Conservation (phyloP, 2,329 filamentous ascomycete species). For the Penicillium occitanis region DNA sequence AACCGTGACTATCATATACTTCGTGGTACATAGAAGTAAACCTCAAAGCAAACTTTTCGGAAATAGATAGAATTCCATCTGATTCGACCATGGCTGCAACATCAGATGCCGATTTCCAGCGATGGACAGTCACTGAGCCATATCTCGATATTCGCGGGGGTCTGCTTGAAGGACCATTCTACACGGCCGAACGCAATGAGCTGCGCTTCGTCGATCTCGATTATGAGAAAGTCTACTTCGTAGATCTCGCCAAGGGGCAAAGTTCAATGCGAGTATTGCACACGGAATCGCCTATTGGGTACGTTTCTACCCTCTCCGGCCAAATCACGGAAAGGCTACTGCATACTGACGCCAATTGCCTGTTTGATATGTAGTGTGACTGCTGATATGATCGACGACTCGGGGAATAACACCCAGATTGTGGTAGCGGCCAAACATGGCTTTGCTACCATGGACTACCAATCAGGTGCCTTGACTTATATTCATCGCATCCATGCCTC, state of each 20-base stretch:
- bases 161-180: constrained; percentile 44
- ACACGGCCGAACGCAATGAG: constrained; percentile 40
- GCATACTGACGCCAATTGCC: not conserved
- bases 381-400: constrained; percentile 67
- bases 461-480: constrained; percentile 56
- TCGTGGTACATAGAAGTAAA: not conserved
- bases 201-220: constrained; percentile 67
- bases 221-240: constrained; percentile 68
- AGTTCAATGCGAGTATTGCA: constrained; percentile 58
- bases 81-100: not conserved
- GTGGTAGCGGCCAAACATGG: constrained; percentile 79
- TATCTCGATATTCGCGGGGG: constrained; percentile 41
- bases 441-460: constrained; percentile 71
- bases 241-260: constrained; percentile 65
- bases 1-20: not conserved
- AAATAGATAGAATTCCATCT: not conserved
- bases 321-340: not conserved
- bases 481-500: constrained; percentile 59
- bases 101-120: constrained; percentile 30
- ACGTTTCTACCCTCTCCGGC: constrained; percentile 22
- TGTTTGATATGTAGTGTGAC: constrained; percentile 57
- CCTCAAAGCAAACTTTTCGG: not conserved
- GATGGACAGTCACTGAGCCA: constrained; percentile 51
- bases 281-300: constrained; percentile 59
- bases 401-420: constrained; percentile 56